Evolutionary conservation across 805 yeast species (phyloP), one percentile per base, ranked within the genome.

Genomic region (Brettanomyces naardenensis): DNA sequence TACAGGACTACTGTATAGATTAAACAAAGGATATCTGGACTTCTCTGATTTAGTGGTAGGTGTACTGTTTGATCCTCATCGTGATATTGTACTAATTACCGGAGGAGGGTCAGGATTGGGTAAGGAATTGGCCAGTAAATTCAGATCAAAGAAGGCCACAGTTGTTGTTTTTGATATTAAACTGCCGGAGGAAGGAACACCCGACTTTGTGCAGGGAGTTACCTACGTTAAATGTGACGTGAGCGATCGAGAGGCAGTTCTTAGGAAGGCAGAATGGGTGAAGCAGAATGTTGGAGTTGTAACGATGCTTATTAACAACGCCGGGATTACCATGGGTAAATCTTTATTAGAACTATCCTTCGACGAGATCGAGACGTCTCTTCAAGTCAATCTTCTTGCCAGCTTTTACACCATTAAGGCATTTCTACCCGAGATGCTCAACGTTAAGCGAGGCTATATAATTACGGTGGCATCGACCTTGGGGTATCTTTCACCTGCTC

Each of bases 41-140:
- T 34, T 60, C 4, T 62, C 75, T 0, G 62, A 66, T 20, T 30
- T 56, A 3, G 21, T 74, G 1, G 53, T 77, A 17, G 85, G 85
- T 1, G 70, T 67, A 39, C 62, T 61, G 9, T 69, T 71, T 42
- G 80, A 75, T 28, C 71, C 74, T 0, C 56, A 52, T 19, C 58
- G 64, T 9, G 95, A 85, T 50, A 64, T 81, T 9, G 81, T 78
- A 0, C 59, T 88, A 4, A 64, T 90, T 17, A 89, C 97, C 0
- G 97, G 97, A 0, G 97, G 97, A 0, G 54, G 73, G 3, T 63
- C 75, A 0, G 97, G 97, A 0, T 64, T 90, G 7, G 97, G 97
- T 0, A 62, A 61, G 30, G 83, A 76, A 44, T 44, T 90, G 3
- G 84, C 70, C 0, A 44, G 47, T 13, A 51, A 52, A 19, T 69